Percentiles rank a stretch among this genome's conserved stretches.
These are phyloP conservation scores for Asterophora parasitica DNA, from an alignment of 768 basidiomycete species.

Conservation along the genomic window DNA sequence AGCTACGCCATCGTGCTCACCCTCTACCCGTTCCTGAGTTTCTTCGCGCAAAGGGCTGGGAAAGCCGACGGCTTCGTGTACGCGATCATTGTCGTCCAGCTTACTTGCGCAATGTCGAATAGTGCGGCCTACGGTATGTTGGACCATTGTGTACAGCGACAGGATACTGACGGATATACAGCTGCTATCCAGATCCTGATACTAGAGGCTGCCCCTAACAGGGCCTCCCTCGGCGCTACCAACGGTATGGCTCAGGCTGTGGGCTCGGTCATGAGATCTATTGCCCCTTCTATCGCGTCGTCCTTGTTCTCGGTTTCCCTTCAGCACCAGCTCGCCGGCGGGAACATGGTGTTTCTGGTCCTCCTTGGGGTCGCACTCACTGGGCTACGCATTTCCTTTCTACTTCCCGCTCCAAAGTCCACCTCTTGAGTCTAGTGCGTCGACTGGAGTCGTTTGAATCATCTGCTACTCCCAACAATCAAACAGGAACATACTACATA, in stretches of 20 bases:
- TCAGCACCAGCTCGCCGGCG: constrained; percentile 32
- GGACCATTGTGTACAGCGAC: neutral
- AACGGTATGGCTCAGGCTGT: constrained; percentile 56
- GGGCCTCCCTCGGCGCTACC: constrained; percentile 42
- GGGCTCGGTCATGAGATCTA: constrained; percentile 39
- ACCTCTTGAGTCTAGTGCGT: too few relatives aligned
- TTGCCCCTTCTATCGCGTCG: constrained; percentile 35
- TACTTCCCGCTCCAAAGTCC: constrained; percentile 8
- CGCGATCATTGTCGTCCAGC: constrained; percentile 28
- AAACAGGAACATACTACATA: too few relatives aligned
- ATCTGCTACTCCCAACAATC: too few relatives aligned
- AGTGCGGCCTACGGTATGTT: constrained; percentile 33
- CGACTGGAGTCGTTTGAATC: too few relatives aligned
- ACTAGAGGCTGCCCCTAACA: constrained; percentile 39
- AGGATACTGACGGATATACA: constrained; percentile 20
- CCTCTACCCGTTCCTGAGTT: constrained; percentile 30
- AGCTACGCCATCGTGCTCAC: constrained; percentile 15
- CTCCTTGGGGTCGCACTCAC: constrained; percentile 17
- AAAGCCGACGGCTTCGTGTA: constrained; percentile 28
- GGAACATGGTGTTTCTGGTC: constrained; percentile 30
- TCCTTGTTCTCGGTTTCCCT: constrained; percentile 39
- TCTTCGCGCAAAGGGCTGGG: constrained; percentile 29
- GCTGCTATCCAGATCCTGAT: constrained; percentile 44
- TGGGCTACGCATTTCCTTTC: constrained; percentile 11
- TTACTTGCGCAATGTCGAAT: constrained; percentile 23